Evolutionary conservation across 495 filamentous ascomycete genomes (phyloP), one percentile per base, ranked within the genome.

Genomic region (Chlorociboria aeruginascens): DNA sequence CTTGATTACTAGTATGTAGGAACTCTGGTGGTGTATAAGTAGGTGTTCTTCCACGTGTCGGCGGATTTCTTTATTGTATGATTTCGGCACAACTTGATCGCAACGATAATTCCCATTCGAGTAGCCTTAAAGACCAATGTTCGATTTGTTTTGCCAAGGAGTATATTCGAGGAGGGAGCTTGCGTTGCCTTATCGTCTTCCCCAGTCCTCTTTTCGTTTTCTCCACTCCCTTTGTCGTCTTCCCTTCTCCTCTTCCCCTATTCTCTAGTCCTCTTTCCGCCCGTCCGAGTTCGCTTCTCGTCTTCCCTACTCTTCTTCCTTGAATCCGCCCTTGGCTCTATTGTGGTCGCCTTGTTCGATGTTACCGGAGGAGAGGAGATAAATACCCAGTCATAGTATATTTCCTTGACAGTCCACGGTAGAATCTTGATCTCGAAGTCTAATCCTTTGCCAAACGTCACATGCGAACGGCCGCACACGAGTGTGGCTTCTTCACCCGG

Each of bases 401-500:
- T 8, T 36, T 46, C 43, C 43, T 30, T 36, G 32, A 32, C 8
- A 36, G 43, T 28, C 9, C 25, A 17, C 17, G 28, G 43, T 36
- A 46, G 7, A 36, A 46, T 32, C 43, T 36, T 46, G 43, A 46
- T 46, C 43, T 46, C 7, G 32, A 46, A 46, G 17, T 46, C 43
- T 17, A 46, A 46, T 34, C 43, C 43, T 37, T 46, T 36, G 11
- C 43, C 43, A 46, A 46, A n/a, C n/a, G n/a, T n/a, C n/a, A n/a
- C n/a, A n/a, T n/a, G n/a, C n/a, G n/a, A n/a, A n/a, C n/a, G n/a
- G n/a, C n/a, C n/a, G n/a, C n/a, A n/a, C n/a, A n/a, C n/a, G n/a
- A n/a, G n/a, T n/a, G n/a, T n/a, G n/a, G n/a, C n/a, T n/a, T n/a
- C n/a, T n/a, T n/a, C n/a, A n/a, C n/a, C n/a, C n/a, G n/a, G n/a